phyloP scores from a whole-genome alignment of 495 filamentous ascomycete species.

The Mycothermus thermophilus region DNA sequence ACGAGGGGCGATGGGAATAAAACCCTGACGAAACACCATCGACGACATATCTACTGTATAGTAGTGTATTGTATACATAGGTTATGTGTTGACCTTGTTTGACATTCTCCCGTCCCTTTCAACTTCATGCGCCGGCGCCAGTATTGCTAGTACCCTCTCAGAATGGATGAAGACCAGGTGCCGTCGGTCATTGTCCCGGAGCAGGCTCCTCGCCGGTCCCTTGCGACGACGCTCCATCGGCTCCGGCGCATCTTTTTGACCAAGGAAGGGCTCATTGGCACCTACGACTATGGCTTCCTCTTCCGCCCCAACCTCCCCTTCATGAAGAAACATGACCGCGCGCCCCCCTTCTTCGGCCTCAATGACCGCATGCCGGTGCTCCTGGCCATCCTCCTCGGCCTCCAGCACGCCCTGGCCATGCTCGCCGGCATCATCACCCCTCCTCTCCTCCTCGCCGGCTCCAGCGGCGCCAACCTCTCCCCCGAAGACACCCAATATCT shows the following conservation, averaged over 20 bases:
- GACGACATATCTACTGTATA: no score
- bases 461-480: conserved; percentile 50
- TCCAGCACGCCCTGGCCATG: conserved; percentile 40
- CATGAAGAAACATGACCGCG: conserved; percentile 47
- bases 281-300: conserved; percentile 65
- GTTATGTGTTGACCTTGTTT: no score
- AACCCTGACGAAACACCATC: no score
- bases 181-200: conserved; percentile 32
- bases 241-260: conserved; percentile 30
- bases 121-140: no score
- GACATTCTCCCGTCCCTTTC: no score
- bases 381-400: conserved; percentile 46
- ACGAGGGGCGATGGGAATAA: no score
- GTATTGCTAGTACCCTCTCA: no score
- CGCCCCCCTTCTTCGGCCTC: conserved; percentile 77
- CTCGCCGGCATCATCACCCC: conserved; percentile 54
- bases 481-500: conserved; percentile 56
- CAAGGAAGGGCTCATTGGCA: conserved; percentile 62
- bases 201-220: conserved; percentile 16
- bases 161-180: conserved; percentile 34
- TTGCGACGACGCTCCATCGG: conserved; percentile 15
- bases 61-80: no score
- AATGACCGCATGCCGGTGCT: conserved; percentile 72
- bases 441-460: conserved; percentile 59
- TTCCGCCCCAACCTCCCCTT: conserved; percentile 77